A percentile compares a stretch with the other conserved stretches of the same genome.
Conservation (phyloP, 208 protist species). For the Leptomonas pyrrhocoris region DNA sequence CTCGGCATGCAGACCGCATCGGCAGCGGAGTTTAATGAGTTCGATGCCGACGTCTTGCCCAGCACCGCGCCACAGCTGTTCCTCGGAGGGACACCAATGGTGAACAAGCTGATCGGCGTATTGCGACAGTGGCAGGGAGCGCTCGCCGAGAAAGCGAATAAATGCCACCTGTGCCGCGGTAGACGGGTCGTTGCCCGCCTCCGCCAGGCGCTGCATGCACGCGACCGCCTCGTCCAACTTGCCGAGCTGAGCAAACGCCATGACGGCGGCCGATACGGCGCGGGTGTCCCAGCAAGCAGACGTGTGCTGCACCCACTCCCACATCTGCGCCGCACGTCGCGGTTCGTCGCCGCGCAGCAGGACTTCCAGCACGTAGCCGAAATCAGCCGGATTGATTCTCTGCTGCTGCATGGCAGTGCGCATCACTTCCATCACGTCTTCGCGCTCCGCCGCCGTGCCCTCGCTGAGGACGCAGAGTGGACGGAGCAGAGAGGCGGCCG, state of each 20-base stretch:
- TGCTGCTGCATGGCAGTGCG: constrained; percentile 42
- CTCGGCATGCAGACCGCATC: background rate
- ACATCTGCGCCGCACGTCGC: constrained; percentile 45
- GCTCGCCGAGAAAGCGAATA: constrained; percentile 43
- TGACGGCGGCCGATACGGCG: constrained; percentile 60
- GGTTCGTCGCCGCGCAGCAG: constrained; percentile 37
- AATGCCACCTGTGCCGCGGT: constrained; percentile 61
- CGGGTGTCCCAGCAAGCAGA: constrained; percentile 73
- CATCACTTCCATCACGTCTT: constrained; percentile 52
- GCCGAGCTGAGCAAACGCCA: constrained; percentile 43
- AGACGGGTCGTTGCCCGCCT: constrained; percentile 52
- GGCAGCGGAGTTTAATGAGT: constrained; percentile 31
- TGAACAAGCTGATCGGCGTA: constrained; percentile 81
- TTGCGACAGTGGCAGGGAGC: constrained; percentile 43
- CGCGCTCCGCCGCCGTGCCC: constrained; percentile 21
- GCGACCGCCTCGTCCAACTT: constrained; percentile 58
- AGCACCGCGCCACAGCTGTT: constrained; percentile 32
- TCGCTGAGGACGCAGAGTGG: constrained; percentile 56
- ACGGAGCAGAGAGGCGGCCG: constrained; percentile 46
- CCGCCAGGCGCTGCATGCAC: constrained; percentile 65
- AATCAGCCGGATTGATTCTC: constrained; percentile 61
- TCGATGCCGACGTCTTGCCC: constrained; percentile 51
- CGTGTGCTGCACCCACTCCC: constrained; percentile 86
- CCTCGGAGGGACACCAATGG: constrained; percentile 57
- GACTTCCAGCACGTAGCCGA: constrained; percentile 53